Evolutionary conservation across 441 rosid species (phyloP).

Genomic region (Erodium moschatum): DNA sequence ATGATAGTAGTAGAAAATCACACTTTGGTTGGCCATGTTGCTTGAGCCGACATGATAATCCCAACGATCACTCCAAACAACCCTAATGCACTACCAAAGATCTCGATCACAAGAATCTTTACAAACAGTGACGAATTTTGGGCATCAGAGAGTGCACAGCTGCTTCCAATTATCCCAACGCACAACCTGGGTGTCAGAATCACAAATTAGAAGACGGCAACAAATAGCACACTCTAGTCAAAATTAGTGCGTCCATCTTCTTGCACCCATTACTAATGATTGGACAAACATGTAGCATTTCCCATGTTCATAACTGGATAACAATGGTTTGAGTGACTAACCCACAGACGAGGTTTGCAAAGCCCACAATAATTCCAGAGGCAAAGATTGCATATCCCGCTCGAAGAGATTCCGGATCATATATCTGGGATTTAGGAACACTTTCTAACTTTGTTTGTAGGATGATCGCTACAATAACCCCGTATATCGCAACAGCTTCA

Average conservation of each 20-base stretch:
- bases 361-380: slow-evolving; percentile 92
- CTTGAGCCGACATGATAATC: slow-evolving; percentile 98
- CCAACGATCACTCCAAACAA: slow-evolving; percentile 96
- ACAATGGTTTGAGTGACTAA: slow-evolving; percentile 31
- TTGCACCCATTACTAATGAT: too few relatives aligned
- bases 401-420: slow-evolving; percentile 79
- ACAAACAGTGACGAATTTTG: slow-evolving; percentile 93
- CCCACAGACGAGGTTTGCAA: slow-evolving; percentile 98
- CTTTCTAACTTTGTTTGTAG: slow-evolving; percentile 90
- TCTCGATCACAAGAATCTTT: slow-evolving; percentile 95
- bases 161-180: slow-evolving; percentile 94
- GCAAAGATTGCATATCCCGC: slow-evolving; percentile 97
- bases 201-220: neutral
- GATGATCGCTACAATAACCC: slow-evolving; percentile 90
- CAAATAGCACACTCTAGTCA: too few relatives aligned
- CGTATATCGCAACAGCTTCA: slow-evolving; percentile 97
- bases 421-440: slow-evolving; percentile 53
- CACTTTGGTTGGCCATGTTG: slow-evolving; percentile 58
- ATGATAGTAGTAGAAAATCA: neutral
- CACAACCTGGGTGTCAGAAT: slow-evolving; percentile 48
- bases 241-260: too few relatives aligned
- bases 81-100: slow-evolving; percentile 94
- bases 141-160: slow-evolving; percentile 94
- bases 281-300: too few relatives aligned
- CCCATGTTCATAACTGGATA: neutral